A percentile compares a stretch with the other conserved stretches of the same genome.
These are phyloP conservation scores for Xylaria telfairii DNA, from an alignment of 495 filamentous ascomycete species.

Conservation along the genomic window DNA sequence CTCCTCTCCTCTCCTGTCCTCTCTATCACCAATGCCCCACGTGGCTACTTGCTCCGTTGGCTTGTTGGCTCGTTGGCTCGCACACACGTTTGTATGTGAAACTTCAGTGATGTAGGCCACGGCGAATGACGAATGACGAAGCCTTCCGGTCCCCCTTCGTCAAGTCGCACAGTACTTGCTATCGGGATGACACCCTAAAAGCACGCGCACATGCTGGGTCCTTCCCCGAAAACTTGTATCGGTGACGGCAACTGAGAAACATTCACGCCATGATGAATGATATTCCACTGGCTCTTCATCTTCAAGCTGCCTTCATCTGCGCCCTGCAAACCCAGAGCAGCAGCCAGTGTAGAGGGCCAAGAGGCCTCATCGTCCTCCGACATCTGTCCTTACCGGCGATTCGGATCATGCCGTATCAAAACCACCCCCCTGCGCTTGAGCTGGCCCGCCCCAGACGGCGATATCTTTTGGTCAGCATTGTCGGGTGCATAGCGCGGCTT, in stretches of 20 bases:
- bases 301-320: not conserved
- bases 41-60: not conserved
- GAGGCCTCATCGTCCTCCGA: not conserved
- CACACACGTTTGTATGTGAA: not conserved
- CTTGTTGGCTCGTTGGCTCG: not conserved
- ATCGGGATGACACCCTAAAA: not conserved
- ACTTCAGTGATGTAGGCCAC: not conserved
- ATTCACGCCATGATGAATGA: not conserved
- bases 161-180: not conserved
- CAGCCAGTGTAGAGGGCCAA: not conserved
- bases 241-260: not conserved
- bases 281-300: not conserved
- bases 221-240: not conserved
- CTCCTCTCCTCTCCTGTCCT: not conserved
- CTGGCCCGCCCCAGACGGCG: not conserved
- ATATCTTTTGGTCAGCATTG: not conserved
- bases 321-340: not conserved
- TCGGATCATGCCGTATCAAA: not conserved
- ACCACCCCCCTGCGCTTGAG: not conserved
- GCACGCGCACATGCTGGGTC: not conserved
- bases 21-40: slow-evolving; percentile 2
- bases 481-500: slow-evolving; percentile 16
- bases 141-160: not conserved
- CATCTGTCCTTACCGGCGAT: not conserved
- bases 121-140: not conserved